A percentile compares a stretch with the other conserved stretches of the same genome.
Conservation (phyloP, 164 flowering plant genomes). For the Houttuynia cordata region DNA sequence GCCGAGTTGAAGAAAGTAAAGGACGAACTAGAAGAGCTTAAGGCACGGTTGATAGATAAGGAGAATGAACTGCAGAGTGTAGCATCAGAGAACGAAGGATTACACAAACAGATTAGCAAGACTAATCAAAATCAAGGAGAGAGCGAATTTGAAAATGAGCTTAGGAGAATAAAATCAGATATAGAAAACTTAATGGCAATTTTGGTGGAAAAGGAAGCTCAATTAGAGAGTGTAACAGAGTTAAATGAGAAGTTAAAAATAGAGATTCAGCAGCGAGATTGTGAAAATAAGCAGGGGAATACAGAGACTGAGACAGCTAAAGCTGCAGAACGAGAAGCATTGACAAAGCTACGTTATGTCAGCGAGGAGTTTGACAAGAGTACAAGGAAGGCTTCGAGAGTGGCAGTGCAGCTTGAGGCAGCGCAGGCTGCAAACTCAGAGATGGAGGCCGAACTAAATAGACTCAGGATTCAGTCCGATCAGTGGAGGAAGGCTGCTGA, state of each 20-base stretch:
- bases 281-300: constrained; percentile 14
- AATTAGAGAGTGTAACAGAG: constrained; percentile 43
- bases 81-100: constrained; percentile 57
- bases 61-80: constrained; percentile 70
- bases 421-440: constrained; percentile 55
- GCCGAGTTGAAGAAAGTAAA: constrained; percentile 30
- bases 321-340: constrained; percentile 50
- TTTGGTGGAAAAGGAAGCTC: constrained; percentile 65
- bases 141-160: constrained; percentile 26
- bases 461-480: constrained; percentile 77
- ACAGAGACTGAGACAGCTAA: constrained; percentile 34
- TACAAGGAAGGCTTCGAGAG: constrained; percentile 32
- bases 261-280: constrained; percentile 32
- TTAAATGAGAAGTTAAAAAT: constrained; percentile 57
- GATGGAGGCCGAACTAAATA: constrained; percentile 78
- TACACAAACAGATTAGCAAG: constrained; percentile 29
- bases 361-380: constrained; percentile 65
- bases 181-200: constrained; percentile 38
- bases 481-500: constrained; percentile 99
- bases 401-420: constrained; percentile 71
- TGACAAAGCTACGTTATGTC: constrained; percentile 38
- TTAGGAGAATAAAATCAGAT: constrained; percentile 23
- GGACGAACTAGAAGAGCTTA: constrained; percentile 45
- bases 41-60: constrained; percentile 63
- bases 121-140: constrained; percentile 19